phyloP scores from a whole-genome alignment of 2,329 filamentous ascomycete genomes.

The Diaporthe citrichinensis region DNA sequence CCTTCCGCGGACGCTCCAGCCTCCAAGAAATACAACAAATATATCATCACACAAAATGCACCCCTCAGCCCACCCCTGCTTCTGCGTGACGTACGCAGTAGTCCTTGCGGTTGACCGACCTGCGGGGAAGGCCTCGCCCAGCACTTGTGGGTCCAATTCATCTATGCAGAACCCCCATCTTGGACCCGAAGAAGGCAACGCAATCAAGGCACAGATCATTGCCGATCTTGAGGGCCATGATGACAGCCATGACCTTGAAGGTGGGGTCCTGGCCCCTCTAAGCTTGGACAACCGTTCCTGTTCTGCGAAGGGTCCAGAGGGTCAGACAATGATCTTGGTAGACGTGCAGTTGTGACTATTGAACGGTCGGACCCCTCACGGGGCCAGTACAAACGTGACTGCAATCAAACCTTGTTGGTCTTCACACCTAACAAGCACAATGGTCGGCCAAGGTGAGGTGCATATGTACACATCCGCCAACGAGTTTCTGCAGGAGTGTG shows the following conservation, averaged over 20 bases:
- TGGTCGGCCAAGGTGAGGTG: conserved; percentile 3
- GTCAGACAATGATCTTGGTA: neutral
- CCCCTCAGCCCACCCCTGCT: neutral
- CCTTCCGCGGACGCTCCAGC: neutral
- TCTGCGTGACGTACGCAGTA: neutral
- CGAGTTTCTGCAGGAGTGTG: neutral
- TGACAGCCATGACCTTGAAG: conserved; percentile 10
- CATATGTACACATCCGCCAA: neutral
- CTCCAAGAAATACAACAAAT: neutral
- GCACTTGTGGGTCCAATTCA: conserved; percentile 24
- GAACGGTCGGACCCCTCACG: neutral
- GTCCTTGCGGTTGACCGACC: conserved; percentile 3
- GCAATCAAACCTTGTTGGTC: conserved; percentile 25
- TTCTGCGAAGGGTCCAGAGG: neutral
- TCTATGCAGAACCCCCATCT: neutral
- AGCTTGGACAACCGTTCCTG: neutral
- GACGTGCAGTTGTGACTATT: neutral
- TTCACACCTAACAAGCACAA: conserved; percentile 18
- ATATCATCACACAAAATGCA: neutral
- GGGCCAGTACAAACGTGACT: neutral
- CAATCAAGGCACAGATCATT: conserved; percentile 20
- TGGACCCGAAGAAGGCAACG: conserved; percentile 2
- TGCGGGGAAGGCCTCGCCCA: conserved; percentile 34
- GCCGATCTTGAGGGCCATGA: conserved; percentile 14
- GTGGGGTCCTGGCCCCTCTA: neutral